Conservation (phyloP, 495 filamentous ascomycete genomes). For the Xylaria scruposa region DNA sequence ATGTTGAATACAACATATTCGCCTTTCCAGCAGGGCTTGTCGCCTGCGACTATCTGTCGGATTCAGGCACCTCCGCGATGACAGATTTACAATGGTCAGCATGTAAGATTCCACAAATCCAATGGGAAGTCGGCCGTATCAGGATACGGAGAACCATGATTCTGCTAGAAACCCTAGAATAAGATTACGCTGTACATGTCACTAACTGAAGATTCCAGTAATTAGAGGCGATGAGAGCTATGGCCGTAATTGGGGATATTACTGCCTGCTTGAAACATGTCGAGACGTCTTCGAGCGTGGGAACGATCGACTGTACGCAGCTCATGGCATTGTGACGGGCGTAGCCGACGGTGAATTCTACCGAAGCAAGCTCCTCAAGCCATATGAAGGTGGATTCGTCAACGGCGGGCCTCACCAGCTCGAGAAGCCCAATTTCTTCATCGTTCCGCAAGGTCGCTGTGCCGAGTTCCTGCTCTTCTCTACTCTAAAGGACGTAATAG, state of each 20-base stretch:
- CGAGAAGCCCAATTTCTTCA: constrained; percentile 22
- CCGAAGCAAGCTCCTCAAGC: constrained; percentile 17
- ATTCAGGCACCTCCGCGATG: constrained; percentile 27
- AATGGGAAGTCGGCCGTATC: neutral
- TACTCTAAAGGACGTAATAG: constrained; percentile 8
- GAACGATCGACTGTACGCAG: constrained; percentile 14
- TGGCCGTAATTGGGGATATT: constrained; percentile 27
- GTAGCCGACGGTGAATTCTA: constrained; percentile 18
- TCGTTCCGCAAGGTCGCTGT: constrained; percentile 28
- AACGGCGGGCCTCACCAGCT: constrained; percentile 23
- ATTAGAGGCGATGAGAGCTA: constrained; percentile 27
- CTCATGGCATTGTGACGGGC: constrained; percentile 11
- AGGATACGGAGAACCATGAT: neutral
- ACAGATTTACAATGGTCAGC: constrained; percentile 26
- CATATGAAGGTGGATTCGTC: constrained; percentile 23
- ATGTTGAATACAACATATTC: constrained; percentile 29
- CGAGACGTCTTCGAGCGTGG: constrained; percentile 27
- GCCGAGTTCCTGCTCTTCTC: constrained; percentile 25
- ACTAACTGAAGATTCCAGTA: constrained; percentile 13
- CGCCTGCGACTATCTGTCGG: constrained; percentile 23
- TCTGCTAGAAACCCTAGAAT: too few relatives aligned
- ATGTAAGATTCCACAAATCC: constrained; percentile 1
- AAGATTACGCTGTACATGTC: neutral
- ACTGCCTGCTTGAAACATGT: constrained; percentile 24
- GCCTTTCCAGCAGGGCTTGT: constrained; percentile 23